Conservation (phyloP, 108 stramenopile genomes). For the Discostella stelligeroides region DNA sequence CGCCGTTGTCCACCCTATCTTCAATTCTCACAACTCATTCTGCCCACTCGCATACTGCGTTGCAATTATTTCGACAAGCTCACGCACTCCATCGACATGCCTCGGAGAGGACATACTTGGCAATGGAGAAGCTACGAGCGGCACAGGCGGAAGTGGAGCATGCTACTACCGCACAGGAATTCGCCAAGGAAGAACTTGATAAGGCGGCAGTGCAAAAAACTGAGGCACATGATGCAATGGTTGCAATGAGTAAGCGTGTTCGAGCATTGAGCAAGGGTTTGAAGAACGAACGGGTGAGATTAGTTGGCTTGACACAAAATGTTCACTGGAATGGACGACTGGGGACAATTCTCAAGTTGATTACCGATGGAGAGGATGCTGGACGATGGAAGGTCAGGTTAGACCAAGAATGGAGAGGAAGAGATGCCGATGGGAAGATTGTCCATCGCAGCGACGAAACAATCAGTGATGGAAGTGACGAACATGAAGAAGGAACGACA, state of each 20-base stretch:
- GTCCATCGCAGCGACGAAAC: neutral
- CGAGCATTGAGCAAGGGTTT: neutral
- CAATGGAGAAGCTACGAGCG: constrained; percentile 17
- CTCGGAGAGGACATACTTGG: constrained; percentile 6
- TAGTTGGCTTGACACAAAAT: constrained; percentile 17
- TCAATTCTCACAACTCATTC: constrained; percentile 12
- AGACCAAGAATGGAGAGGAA: constrained; percentile 29
- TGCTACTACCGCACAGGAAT: constrained; percentile 28
- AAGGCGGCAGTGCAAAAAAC: constrained; percentile 1
- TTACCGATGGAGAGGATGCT: constrained; percentile 32
- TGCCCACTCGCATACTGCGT: constrained; percentile 1
- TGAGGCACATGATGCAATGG: neutral
- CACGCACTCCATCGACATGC: constrained; percentile 29
- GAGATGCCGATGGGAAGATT: constrained; percentile 26
- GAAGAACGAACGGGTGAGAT: constrained; percentile 14
- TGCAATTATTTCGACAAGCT: constrained; percentile 6
- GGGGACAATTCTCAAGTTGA: constrained; percentile 32
- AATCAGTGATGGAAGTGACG: neutral
- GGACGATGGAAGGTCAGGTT: constrained; percentile 44
- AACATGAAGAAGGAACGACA: neutral
- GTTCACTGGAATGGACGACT: constrained; percentile 32
- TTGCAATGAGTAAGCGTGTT: constrained; percentile 8
- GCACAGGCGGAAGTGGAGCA: constrained; percentile 39
- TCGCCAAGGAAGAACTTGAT: constrained; percentile 5
- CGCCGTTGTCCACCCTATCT: constrained; percentile 14